These are phyloP conservation scores for Hordeum vulgare DNA, from an alignment of 176 grass and related monocot genomes.

Conservation along the genomic window MorexV3_pseudomolecules_assembly NC_058521.1:114764192-114764691, in stretches of 20 bases:
- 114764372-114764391: not conserved
- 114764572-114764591: not conserved
- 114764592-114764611: too few species aligned
- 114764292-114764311: not conserved
- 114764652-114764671: too few species aligned
- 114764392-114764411: not conserved
- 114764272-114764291: not conserved
- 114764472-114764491: not conserved
- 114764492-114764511: not conserved
- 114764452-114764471: not conserved
- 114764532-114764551: not conserved
- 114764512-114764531: too few species aligned
- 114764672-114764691: too few species aligned
- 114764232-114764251: not conserved
- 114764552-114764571: not conserved
- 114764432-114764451: too few species aligned
- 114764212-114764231: not conserved
- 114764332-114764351: not conserved
- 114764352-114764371: not conserved
- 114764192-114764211: not conserved
- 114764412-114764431: not conserved
- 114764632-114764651: not conserved
- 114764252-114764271: not conserved
- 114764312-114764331: not conserved
- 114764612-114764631: not conserved